Base-by-base conservation (phyloP, 1,139 yeast genomes). In the Taiozyma sp. region DNA sequence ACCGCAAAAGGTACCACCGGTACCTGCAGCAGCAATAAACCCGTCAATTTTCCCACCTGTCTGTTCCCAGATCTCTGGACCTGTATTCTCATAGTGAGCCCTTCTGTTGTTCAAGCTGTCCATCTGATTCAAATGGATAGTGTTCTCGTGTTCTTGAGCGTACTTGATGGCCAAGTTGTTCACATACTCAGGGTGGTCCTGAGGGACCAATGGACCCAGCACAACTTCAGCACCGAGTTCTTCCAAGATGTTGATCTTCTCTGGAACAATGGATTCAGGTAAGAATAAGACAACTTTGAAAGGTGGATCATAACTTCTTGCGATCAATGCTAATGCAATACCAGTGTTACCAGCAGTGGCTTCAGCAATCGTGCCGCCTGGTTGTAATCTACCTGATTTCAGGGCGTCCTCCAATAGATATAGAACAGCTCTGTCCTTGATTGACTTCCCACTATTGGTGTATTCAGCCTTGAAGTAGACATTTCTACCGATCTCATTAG, bases 371-470 rank as follows among this genome's bases (percentile, higher is more conserved):
- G 87, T 82, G 16, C 73, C 75, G 29, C 66, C 64, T 3, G 70
- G 81, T 53, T 72, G 67, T 51, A 88, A 71, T 53, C 78, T 70
- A 1, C 96, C 96, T 54, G 74, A 74, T 42, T 70, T 66, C 65
- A 90, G 96, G 27, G 97, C 97, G 59, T 87, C 92, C 61, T 85
- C 77, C 52, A 90, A 73, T 51, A 91, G 77, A 63, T 74, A 89
- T 46, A 87, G 72, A 0, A 97, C 97, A 5, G 97, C 97, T 52
- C 97, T 77, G 66, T 90, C 97, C 67, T 90, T 90, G 55, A 91
- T 91, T 7, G 96, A 86, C 1, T 97, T 97, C 45, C 97, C 97
- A 2, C 97, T 96, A 70, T 91, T 90, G 85, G 86, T 85, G 72
- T 83, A 87, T 70, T 90, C 97, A 14, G 96, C 96, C 67, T 90